Evolutionary conservation across 148 eudicot genomes (phyloP).

Genomic region (Silene uniflora): DNA sequence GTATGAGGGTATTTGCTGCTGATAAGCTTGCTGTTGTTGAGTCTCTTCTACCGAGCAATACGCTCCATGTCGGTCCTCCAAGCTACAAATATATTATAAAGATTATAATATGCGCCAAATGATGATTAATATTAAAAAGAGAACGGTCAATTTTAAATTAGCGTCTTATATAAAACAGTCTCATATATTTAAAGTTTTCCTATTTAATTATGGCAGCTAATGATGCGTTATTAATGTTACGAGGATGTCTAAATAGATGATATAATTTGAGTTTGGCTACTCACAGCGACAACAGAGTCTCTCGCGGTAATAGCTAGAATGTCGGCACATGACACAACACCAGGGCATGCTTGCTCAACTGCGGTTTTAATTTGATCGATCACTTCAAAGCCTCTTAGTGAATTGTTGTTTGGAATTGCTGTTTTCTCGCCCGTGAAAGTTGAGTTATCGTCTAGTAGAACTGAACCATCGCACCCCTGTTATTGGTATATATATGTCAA

Average conservation of each 20-base stretch:
- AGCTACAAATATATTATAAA: constrained; percentile 22
- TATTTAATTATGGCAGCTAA: too few relatives aligned
- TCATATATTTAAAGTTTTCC: too few relatives aligned
- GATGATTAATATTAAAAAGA: too few relatives aligned
- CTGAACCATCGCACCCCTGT: constrained; percentile 47
- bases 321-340: constrained; percentile 50
- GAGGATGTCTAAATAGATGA: not conserved
- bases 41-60: constrained; percentile 44
- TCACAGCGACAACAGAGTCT: constrained; percentile 34
- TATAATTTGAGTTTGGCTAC: not conserved
- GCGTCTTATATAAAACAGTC: not conserved
- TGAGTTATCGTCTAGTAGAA: constrained; percentile 40
- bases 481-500: not conserved
- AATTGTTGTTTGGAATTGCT: constrained; percentile 30
- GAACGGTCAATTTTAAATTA: too few relatives aligned
- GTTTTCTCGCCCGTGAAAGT: constrained; percentile 39
- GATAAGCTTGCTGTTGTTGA: constrained; percentile 27
- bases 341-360: constrained; percentile 36
- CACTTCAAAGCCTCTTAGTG: constrained; percentile 40
- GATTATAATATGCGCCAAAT: not conserved
- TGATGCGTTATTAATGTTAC: too few relatives aligned
- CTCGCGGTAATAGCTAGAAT: constrained; percentile 44
- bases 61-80: constrained; percentile 43
- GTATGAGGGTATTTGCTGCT: constrained; percentile 34
- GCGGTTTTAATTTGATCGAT: constrained; percentile 36